phyloP scores from a whole-genome alignment of 345 rosid genomes.

The Syzygium jambos region DNA sequence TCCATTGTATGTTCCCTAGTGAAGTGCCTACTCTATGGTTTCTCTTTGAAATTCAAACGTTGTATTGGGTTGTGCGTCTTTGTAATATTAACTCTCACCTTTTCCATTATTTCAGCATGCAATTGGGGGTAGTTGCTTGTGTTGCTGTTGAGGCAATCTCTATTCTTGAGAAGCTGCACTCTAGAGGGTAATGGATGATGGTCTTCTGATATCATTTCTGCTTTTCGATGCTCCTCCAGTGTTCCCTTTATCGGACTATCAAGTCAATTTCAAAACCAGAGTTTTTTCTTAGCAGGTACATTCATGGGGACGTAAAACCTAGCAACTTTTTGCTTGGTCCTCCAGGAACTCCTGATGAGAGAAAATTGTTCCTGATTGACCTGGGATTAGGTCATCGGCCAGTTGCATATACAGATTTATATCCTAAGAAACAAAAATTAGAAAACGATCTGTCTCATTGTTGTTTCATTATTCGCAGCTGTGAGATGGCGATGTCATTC shows the following conservation, averaged over 20 bases:
- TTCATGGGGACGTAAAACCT: constrained; percentile 2
- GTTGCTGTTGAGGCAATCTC: constrained; percentile 93
- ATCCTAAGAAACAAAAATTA: neutral
- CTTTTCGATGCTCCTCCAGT: neutral
- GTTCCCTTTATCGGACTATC: neutral
- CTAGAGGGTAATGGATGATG: constrained; percentile 47
- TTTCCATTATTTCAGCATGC: constrained; percentile 39
- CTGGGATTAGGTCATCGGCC: neutral
- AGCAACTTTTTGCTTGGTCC: constrained; percentile 2
- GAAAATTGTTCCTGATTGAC: constrained; percentile 1
- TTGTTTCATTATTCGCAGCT: neutral
- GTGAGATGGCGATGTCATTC: neutral
- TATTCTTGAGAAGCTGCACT: constrained; percentile 84
- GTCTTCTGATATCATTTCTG: neutral
- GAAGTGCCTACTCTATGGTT: neutral
- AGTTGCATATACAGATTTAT: neutral
- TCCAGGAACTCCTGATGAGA: constrained; percentile 1
- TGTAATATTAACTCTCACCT: neutral
- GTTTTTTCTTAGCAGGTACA: neutral
- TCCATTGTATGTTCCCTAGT: constrained; percentile 36
- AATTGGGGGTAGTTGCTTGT: constrained; percentile 83
- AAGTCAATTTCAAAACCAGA: neutral
- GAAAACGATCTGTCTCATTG: neutral
- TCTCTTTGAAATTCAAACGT: neutral
- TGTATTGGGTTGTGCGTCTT: neutral